phyloP scores from a whole-genome alignment of 345 rosid species.

The Jatropha curcas region DNA sequence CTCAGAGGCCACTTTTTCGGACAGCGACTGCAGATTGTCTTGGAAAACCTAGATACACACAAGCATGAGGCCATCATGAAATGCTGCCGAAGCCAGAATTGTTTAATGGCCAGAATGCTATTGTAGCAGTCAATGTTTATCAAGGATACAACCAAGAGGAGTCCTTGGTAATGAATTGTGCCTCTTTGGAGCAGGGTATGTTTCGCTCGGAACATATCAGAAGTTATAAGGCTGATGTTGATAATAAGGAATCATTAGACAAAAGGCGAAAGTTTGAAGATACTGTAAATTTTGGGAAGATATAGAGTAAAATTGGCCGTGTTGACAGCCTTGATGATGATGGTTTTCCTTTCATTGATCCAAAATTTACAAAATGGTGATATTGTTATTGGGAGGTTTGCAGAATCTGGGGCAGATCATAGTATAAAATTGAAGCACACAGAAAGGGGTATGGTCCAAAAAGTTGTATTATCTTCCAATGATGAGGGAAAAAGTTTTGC shows the following conservation, averaged over 20 bases:
- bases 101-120: constrained; percentile 89
- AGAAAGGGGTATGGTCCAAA: constrained; percentile 88
- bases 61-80: constrained; percentile 36
- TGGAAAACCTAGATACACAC: constrained; percentile 44
- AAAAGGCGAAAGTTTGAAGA: constrained; percentile 63
- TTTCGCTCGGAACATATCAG: constrained; percentile 82
- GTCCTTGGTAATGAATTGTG: constrained; percentile 85
- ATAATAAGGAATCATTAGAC: constrained; percentile 61
- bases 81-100: constrained; percentile 54
- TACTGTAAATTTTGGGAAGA: constrained; percentile 61
- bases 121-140: constrained; percentile 91
- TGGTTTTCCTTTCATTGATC: constrained; percentile 82
- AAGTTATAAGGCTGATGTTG: constrained; percentile 91
- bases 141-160: constrained; percentile 95
- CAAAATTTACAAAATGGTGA: constrained; percentile 81
- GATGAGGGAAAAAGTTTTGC: constrained; percentile 95
- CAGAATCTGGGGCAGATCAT: constrained; percentile 79
- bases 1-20: constrained; percentile 84
- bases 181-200: constrained; percentile 90
- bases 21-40: constrained; percentile 73
- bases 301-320: constrained; percentile 63
- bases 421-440: constrained; percentile 87
- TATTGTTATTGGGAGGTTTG: constrained; percentile 79
- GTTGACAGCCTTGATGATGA: constrained; percentile 92
- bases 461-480: constrained; percentile 84